phyloP scores from a whole-genome alignment of 495 filamentous ascomycete genomes.

The Neurospora sp. region DNA sequence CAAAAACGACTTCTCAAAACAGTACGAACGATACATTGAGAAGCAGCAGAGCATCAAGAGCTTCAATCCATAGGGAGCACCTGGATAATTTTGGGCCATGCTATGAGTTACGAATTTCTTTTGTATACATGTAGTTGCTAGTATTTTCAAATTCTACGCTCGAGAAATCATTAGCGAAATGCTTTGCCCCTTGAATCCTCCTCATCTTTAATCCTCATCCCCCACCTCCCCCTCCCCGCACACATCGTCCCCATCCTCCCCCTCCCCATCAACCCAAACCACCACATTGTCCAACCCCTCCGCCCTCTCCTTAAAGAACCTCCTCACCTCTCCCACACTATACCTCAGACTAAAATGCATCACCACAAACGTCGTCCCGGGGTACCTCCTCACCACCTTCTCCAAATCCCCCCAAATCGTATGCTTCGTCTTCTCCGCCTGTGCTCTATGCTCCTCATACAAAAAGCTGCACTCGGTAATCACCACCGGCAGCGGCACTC shows the following conservation, averaged over 20 bases:
- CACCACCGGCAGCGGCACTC: constrained; percentile 18
- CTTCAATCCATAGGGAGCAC: not conserved
- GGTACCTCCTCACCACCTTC: constrained; percentile 19
- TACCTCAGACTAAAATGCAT: constrained; percentile 32
- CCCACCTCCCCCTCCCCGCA: not conserved
- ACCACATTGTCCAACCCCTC: constrained; percentile 25
- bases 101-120: not conserved
- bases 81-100: not conserved
- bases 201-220: not conserved
- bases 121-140: not conserved
- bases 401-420: constrained; percentile 28
- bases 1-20: not conserved
- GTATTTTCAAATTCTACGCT: too few species aligned
- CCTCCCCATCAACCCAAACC: constrained; percentile 27
- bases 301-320: constrained; percentile 20
- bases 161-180: too few species aligned
- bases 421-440: constrained; percentile 28
- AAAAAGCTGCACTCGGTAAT: constrained; percentile 32
- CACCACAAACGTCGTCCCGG: constrained; percentile 24
- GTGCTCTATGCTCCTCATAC: constrained; percentile 19
- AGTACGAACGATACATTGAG: not conserved
- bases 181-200: too few species aligned
- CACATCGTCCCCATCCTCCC: not conserved
- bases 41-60: not conserved
- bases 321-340: constrained; percentile 18